Conservation (phyloP, 345 rosid genomes). For the Populus deltoides region DNA sequence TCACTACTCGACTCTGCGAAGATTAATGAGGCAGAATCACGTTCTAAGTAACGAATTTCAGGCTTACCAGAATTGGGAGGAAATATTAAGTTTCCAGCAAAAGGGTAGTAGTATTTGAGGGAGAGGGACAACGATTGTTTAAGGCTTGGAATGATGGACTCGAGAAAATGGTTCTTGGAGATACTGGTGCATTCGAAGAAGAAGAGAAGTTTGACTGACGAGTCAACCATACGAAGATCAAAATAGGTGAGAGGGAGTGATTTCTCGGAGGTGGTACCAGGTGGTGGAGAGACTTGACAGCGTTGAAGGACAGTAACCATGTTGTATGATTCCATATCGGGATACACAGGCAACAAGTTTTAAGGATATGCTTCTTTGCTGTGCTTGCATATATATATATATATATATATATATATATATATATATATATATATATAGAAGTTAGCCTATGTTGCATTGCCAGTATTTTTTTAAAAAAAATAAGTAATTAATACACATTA, state of each 20-base stretch:
- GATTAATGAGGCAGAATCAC: conserved; percentile 26
- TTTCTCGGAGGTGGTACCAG: neutral
- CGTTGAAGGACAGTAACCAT: neutral
- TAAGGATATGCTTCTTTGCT: no score
- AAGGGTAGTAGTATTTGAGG: neutral
- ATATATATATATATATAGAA: no score
- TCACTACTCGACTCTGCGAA: conserved; percentile 36
- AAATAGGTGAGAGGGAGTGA: neutral
- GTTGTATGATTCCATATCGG: neutral
- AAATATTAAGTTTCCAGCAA: neutral
- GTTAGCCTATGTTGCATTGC: no score
- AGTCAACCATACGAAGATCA: neutral
- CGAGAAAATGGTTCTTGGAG: neutral
- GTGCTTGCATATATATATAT: no score
- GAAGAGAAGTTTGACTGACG: neutral
- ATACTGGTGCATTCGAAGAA: neutral
- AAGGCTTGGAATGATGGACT: neutral
- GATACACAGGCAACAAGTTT: neutral
- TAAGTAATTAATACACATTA: no score
- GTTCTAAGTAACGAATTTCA: conserved; percentile 25
- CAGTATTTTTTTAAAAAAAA: no score
- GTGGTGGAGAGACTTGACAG: neutral
- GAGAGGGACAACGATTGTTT: neutral
- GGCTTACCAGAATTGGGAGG: conserved; percentile 29
- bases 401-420: no score